Conservation (phyloP, 768 basidiomycete genomes). For the Dacryopinax spathularia region DNA sequence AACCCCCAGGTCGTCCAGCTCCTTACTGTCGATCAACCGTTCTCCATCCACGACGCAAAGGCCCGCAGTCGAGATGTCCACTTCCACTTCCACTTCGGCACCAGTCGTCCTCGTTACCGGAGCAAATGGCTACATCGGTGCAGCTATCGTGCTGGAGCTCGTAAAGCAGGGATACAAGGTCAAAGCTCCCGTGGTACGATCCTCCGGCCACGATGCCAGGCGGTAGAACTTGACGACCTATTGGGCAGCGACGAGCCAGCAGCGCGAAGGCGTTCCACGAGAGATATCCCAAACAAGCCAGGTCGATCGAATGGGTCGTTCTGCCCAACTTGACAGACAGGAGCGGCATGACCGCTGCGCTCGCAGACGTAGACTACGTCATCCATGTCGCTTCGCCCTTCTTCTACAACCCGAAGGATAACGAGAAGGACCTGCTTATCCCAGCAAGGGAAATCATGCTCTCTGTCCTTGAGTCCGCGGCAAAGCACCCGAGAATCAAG, state of each 20-base stretch:
- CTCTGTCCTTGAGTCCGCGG: conserved; percentile 6
- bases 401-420: not conserved
- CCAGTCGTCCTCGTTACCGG: too few relatives aligned
- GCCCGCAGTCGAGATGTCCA: too few relatives aligned
- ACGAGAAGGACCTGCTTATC: conserved; percentile 10
- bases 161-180: conserved; percentile 6
- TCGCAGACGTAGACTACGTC: conserved; percentile 5
- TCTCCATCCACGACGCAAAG: too few relatives aligned
- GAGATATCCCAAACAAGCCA: not conserved
- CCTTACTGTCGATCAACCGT: too few relatives aligned
- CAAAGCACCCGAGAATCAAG: conserved; percentile 13
- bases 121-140: conserved; percentile 5
- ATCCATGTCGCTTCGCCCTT: not conserved
- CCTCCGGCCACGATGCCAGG: too few relatives aligned
- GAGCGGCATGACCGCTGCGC: conserved; percentile 4
- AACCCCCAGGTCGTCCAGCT: too few relatives aligned
- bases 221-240: too few relatives aligned
- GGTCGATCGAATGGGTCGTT: conserved; percentile 4
- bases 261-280: not conserved
- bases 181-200: too few relatives aligned
- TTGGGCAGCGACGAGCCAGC: not conserved
- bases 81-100: too few relatives aligned
- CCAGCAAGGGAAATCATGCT: conserved; percentile 17
- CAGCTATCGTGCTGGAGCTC: not conserved
- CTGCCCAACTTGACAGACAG: conserved; percentile 6